Evolutionary conservation across 1,284 basidiomycete species (phyloP).

Genomic region (Apiotrichum brassicae): DNA sequence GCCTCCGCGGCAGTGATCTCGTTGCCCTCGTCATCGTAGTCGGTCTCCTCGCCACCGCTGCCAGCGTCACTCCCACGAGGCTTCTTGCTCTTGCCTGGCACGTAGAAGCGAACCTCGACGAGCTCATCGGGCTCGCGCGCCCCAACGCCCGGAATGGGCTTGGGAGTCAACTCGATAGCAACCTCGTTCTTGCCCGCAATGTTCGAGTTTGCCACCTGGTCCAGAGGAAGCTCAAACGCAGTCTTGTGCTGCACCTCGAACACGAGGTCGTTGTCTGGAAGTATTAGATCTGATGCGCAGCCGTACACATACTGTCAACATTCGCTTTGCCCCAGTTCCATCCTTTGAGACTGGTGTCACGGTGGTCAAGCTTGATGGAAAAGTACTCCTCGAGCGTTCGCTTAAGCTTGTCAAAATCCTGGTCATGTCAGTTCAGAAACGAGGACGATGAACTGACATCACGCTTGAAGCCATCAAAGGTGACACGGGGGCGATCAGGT

Average conservation of each 20-base stretch:
- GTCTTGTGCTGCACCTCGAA: slow-evolving; percentile 88
- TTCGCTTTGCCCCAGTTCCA: slow-evolving; percentile 99
- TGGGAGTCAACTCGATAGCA: slow-evolving; percentile 80
- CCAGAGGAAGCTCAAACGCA: slow-evolving; percentile 84
- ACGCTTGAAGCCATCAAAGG: slow-evolving; percentile 89
- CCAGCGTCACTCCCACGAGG: slow-evolving; percentile 61
- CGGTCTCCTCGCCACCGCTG: slow-evolving; percentile 53
- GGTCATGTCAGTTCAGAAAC: neutral
- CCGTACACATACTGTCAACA: slow-evolving; percentile 65
- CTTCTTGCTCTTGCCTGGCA: slow-evolving; percentile 62
- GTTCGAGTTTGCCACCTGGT: slow-evolving; percentile 89
- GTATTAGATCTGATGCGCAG: slow-evolving; percentile 3
- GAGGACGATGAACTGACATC: slow-evolving; percentile 56
- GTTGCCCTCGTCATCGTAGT: slow-evolving; percentile 50
- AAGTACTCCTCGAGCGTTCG: slow-evolving; percentile 78
- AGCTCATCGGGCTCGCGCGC: slow-evolving; percentile 67
- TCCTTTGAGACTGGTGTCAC: slow-evolving; percentile 83
- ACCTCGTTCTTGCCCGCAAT: slow-evolving; percentile 97
- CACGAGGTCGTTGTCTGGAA: slow-evolving; percentile 73
- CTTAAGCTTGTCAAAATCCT: slow-evolving; percentile 78
- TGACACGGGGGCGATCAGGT: slow-evolving; percentile 57
- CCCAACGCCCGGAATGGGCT: slow-evolving; percentile 43
- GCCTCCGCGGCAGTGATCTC: slow-evolving; percentile 81
- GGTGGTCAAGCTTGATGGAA: slow-evolving; percentile 72
- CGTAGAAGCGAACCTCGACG: slow-evolving; percentile 92